Base-by-base conservation (phyloP, 805 yeast species). In the Wickerhamiella slavikovae region DNA sequence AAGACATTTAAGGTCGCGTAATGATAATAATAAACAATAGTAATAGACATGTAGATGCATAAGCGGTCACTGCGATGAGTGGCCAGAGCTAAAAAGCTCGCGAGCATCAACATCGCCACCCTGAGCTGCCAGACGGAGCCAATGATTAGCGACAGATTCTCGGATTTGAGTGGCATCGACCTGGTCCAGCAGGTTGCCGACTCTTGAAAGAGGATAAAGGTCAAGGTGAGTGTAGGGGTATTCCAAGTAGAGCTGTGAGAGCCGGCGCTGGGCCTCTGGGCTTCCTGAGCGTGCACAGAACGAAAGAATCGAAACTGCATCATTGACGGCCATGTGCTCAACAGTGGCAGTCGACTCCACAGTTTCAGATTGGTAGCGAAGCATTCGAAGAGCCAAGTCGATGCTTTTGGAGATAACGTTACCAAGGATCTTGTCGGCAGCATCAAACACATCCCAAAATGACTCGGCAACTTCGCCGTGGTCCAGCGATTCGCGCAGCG, bases 371-470 rank as follows among this genome's bases (percentile, higher is more conserved):
- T 36, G 38, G 33, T 43, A 43, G 15, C 38, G 32, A 13, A 42
- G 31, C 28, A 43, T 38, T 5, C 47, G 37, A 14, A 38, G 26
- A 3, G 47, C 47, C 7, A 41, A 38, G 20, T 42, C 47, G 36
- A 40, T 38, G 31, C 43, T 35, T 16, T 43, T 36, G 23, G 26
- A 24, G 9, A 40, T 38, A 2, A 37, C 46, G 5, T 34, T 29
- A 12, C 40, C 43, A 8, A 42, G 27, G 4, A 42, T 38, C 17
- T 29, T 28, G 13, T 39, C 29, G 4, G 55, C 54, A 3, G 54
- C 55, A 21, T 47, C 42, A 20, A 47, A 41, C 12, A 51, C 54
- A 27, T 52, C 55, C 44, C 52, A 47, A 27, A 52, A 52, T n/a
- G 51, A 51, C 28, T 43, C 44, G 20, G 51, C 51, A 5, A 34